Base-by-base conservation (phyloP, 495 filamentous ascomycete genomes). In the Viridothelium virens region DNA sequence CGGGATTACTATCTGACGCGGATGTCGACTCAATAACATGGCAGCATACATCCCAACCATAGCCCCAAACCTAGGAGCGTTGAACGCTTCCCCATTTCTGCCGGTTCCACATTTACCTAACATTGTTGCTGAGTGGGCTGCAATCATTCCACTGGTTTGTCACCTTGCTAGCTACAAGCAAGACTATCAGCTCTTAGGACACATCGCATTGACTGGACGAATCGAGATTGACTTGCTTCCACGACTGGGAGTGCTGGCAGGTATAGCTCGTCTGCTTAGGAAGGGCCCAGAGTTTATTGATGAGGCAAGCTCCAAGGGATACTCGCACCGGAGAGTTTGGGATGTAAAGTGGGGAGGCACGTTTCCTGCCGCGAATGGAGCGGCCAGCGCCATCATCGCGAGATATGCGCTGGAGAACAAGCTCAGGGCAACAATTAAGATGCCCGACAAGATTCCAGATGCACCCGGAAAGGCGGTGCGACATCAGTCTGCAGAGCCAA, bases 341-440 rank as follows among this genome's bases (percentile, higher is more conserved):
- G 67, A 71, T 62, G 69, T 71, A 12, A 69, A 69, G 18, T 71
- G 67, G 67, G 69, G 67, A 36, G 66, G 64, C 46, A 37, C 50
- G 2, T 71, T 71, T 33, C 59, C 67, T 5, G 34, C 63, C 31
- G 64, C 69, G 38, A 71, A 71, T 62, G 69, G 69, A 37, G 41
- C 69, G 53, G 67, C 69, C 34, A 67, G 25, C 14, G 56, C 63
- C 2, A 64, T 69, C 2, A 69, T 71, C 34, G 65, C 65, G 1
- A 39, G 63, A 2, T 66, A 61, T 18, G 64, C 64, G 1, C 39
- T 67, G 68, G 12, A 64, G 47, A 6, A 25, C n/a, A 47, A 62
- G 1, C 1, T 38, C 37, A 1, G 41, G 14, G 9, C 41, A 0
- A 46, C 41, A 16, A 46, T 25, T 25, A 0, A 16, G 14, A 46